Evolutionary conservation across 78 protist genomes (phyloP).

Genomic region (Dictyostelium firmibasis): DNA sequence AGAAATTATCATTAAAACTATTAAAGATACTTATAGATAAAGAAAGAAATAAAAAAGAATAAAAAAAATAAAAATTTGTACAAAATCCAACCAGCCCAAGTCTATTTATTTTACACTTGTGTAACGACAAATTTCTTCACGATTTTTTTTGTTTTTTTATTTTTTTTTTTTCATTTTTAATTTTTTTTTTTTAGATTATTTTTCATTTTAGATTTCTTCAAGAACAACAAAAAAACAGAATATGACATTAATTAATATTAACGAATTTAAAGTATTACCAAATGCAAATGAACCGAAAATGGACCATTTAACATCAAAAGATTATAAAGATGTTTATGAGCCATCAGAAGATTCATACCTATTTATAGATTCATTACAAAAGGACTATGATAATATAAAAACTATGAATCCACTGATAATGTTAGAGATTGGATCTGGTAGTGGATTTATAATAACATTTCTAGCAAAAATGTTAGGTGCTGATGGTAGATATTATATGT

Average conservation of each 20-base stretch:
- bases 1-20: constrained; percentile 6
- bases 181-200: background rate
- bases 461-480: background rate
- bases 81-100: no score
- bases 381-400: constrained; percentile 22
- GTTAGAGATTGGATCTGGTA: constrained; percentile 77
- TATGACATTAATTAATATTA: background rate
- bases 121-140: no score
- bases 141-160: background rate
- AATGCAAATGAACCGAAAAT: constrained; percentile 57
- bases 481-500: constrained; percentile 11
- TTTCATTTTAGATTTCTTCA: background rate
- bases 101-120: no score
- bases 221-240: background rate
- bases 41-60: background rate
- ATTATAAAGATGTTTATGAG: constrained; percentile 77
- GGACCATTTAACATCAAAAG: constrained; percentile 54
- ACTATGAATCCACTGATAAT: constrained; percentile 14
- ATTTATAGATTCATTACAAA: constrained; percentile 58
- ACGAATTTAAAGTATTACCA: constrained; percentile 1
- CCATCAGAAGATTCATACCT: constrained; percentile 78
- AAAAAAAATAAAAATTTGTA: no score
- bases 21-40: constrained; percentile 32
- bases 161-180: background rate
- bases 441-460: constrained; percentile 79